Evolutionary conservation across 768 basidiomycete species (phyloP), one percentile per base, ranked within the genome.

Genomic region (Suillus fuscotomentosus): DNA sequence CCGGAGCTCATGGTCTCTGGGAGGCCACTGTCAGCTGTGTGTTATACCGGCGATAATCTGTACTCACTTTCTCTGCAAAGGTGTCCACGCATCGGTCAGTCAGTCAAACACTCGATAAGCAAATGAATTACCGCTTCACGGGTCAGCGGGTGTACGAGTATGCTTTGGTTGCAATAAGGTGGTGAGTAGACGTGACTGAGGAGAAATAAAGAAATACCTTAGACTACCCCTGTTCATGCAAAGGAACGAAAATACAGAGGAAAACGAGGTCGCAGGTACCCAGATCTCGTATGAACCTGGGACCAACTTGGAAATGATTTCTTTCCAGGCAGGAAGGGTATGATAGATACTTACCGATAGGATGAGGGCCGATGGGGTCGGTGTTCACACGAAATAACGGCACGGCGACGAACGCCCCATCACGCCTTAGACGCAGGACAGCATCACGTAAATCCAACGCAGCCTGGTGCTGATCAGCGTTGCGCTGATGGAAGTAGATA

Each of bases 261-360:
- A 76, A 70, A 93, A 93, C 2, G 90, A 89, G 67, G 91, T 88
- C 0, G 84, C 81, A 1, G 91, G 91, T 31, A 82, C 87, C 91
- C 91, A 93, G 22, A 92, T 87, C 69, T 92, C 91, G 69, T 91
- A 92, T 0, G 90, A 92, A 4, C 91, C 91, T 91, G 22, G 61
- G 36, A 41, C 24, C 50, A 11, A 63, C 31, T 59, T 55, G 11
- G 22, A 27, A 59, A 3, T 50, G 22, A 50, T 7, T 53, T 10
- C 14, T 14, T 10, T 43, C 53, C 39, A 50, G 10, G 22, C 36
- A 38, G 36, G 3, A 6, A 31, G 8, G 1, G 36, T 15, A 39
- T 53, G 10, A 45, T 14, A 56, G 43, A 22, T 11, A 73, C 87
- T 70, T 65, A 88, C 91, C 91, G 60, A 86, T 84, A 4, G 91